A percentile compares a stretch with the other conserved stretches of the same genome.
These are phyloP conservation scores for Lolium rigidum DNA, from an alignment of 176 grass and related monocot species.

Conservation along the genomic window DNA sequence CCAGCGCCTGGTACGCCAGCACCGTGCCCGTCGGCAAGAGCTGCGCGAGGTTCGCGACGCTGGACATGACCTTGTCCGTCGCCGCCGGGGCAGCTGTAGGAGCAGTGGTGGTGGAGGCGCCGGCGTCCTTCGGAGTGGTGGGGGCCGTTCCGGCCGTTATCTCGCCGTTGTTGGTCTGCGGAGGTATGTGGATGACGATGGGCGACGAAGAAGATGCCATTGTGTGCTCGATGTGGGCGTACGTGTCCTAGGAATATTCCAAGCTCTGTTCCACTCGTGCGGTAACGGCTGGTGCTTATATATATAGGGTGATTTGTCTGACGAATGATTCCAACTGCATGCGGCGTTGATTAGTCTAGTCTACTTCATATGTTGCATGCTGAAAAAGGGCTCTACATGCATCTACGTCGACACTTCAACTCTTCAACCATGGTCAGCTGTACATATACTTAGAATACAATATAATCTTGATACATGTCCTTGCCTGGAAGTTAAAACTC, in stretches of 20 bases:
- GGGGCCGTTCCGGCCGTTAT: background rate
- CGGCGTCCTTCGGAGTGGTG: background rate
- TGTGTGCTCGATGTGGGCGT: background rate
- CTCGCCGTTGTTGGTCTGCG: background rate
- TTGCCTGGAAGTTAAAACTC: too few species aligned
- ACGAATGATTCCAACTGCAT: background rate
- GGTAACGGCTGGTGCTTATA: background rate
- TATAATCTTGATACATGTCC: too few species aligned
- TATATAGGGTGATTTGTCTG: background rate
- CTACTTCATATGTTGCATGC: too few species aligned
- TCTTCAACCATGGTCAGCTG: too few species aligned
- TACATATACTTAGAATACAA: too few species aligned
- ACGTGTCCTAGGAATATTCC: background rate
- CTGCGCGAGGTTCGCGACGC: background rate
- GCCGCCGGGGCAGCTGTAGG: background rate
- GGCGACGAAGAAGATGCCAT: background rate
- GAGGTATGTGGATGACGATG: background rate
- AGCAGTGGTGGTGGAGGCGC: background rate
- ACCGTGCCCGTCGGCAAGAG: background rate
- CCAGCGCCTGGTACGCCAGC: slow-evolving; percentile 3
- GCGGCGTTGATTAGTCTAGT: too few species aligned
- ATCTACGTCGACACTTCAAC: too few species aligned
- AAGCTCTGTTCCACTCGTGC: background rate
- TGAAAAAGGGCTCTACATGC: too few species aligned
- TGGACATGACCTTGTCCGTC: slow-evolving; percentile 16